Evolutionary conservation across 495 filamentous ascomycete genomes (phyloP).

Genomic region (Penicillium bialowiezense): DNA sequence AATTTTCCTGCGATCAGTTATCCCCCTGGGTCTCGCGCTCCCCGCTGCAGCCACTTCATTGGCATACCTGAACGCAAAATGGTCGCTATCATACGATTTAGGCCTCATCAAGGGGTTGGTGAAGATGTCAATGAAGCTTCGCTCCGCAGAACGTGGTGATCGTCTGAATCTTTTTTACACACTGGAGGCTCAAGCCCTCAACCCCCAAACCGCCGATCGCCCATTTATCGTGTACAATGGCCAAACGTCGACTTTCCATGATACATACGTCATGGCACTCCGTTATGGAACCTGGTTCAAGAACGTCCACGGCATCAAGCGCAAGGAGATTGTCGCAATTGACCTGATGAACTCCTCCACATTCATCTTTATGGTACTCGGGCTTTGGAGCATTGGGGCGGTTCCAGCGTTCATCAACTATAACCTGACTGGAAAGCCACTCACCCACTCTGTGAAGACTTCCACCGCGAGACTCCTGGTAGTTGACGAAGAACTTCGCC

Average conservation of each 20-base stretch:
- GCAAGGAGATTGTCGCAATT: slow-evolving; percentile 81
- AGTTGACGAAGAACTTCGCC: slow-evolving; percentile 68
- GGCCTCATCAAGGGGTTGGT: slow-evolving; percentile 49
- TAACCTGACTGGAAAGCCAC: slow-evolving; percentile 72
- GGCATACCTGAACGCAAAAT: slow-evolving; percentile 80
- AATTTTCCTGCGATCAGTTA: slow-evolving; percentile 16
- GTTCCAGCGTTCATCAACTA: slow-evolving; percentile 95
- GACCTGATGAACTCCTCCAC: slow-evolving; percentile 83
- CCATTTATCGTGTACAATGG: slow-evolving; percentile 74
- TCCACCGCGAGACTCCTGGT: slow-evolving; percentile 69
- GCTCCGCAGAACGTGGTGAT: slow-evolving; percentile 51
- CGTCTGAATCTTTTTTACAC: slow-evolving; percentile 74
- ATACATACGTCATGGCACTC: slow-evolving; percentile 70
- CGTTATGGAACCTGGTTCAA: slow-evolving; percentile 84
- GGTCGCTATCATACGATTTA: slow-evolving; percentile 64
- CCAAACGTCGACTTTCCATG: slow-evolving; percentile 73
- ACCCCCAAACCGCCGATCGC: slow-evolving; percentile 51
- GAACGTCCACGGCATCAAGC: slow-evolving; percentile 62
- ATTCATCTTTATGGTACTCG: slow-evolving; percentile 81
- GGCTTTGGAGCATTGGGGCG: slow-evolving; percentile 85
- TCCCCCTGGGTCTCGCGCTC: slow-evolving; percentile 50
- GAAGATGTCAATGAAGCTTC: slow-evolving; percentile 37
- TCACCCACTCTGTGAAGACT: slow-evolving; percentile 75
- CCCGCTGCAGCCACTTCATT: slow-evolving; percentile 66
- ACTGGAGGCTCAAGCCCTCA: slow-evolving; percentile 66